These are phyloP conservation scores for Rosa lucieae DNA, from an alignment of 306 rosid species.

Conservation along the genomic window DNA sequence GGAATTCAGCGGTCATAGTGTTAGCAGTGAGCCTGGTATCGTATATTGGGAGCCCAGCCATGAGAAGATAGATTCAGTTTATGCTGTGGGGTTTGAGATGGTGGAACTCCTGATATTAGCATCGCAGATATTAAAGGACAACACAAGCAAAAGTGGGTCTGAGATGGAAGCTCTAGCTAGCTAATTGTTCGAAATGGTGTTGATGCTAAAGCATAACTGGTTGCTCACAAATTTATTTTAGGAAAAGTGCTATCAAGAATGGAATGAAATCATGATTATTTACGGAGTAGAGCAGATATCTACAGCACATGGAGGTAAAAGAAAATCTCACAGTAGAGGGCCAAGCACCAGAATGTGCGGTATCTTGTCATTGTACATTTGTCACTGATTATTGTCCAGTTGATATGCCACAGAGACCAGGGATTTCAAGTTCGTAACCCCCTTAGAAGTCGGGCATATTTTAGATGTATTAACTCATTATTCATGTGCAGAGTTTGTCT, in stretches of 20 bases:
- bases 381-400: not conserved
- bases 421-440: not conserved
- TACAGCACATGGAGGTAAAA: slow-evolving; percentile 3
- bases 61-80: slow-evolving; percentile 68
- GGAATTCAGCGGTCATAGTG: slow-evolving; percentile 31
- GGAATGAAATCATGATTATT: not conserved
- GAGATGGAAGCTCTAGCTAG: slow-evolving; percentile 6
- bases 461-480: not conserved
- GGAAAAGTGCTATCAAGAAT: not conserved
- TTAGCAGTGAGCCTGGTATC: slow-evolving; percentile 30
- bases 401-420: not conserved
- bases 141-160: slow-evolving; percentile 26
- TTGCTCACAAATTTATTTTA: not conserved
- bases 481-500: not conserved
- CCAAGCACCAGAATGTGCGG: not conserved
- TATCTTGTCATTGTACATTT: slow-evolving; percentile 3
- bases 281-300: not conserved
- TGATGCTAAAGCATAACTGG: not conserved
- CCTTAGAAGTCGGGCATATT: not conserved
- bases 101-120: slow-evolving; percentile 84
- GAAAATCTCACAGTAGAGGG: not conserved
- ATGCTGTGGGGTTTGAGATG: slow-evolving; percentile 95
- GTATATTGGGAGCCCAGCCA: slow-evolving; percentile 33
- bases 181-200: not conserved
- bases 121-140: slow-evolving; percentile 62